These are phyloP conservation scores for Tolypocladium cylindrosporum DNA, from an alignment of 2,329 filamentous ascomycete species.

Conservation along the genomic window DNA sequence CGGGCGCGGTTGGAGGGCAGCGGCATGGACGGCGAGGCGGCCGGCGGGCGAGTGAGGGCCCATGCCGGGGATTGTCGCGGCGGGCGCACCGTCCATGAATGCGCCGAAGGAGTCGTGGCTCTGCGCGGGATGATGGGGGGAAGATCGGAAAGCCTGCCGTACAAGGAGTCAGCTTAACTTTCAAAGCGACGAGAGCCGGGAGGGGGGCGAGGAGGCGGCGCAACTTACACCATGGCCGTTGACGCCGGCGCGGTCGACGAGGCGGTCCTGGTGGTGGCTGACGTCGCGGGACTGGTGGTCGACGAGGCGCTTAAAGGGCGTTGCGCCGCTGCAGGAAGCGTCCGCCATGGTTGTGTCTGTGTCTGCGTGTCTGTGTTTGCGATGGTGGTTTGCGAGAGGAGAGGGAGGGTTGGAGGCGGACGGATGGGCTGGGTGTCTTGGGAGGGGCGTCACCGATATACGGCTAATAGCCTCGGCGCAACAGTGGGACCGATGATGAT, in stretches of 20 bases:
- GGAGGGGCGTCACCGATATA: background rate
- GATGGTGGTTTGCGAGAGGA: background rate
- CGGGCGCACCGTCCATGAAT: constrained; percentile 21
- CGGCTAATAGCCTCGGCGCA: background rate
- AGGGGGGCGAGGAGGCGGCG: background rate
- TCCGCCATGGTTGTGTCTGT: constrained; percentile 24
- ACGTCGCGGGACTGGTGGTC: constrained; percentile 31
- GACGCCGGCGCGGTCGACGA: constrained; percentile 18
- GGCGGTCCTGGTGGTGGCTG: constrained; percentile 30
- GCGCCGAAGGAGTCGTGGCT: constrained; percentile 22
- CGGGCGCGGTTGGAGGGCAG: constrained; percentile 14
- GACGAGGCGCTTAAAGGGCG: constrained; percentile 31
- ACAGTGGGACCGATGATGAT: background rate
- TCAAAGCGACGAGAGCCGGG: background rate
- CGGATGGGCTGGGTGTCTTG: background rate
- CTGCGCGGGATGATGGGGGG: constrained; percentile 14
- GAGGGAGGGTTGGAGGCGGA: background rate
- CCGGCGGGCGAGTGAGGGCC: constrained; percentile 21
- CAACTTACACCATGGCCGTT: constrained; percentile 20
- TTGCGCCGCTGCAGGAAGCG: constrained; percentile 29
- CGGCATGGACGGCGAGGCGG: constrained; percentile 22
- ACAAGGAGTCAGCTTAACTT: constrained; percentile 1
- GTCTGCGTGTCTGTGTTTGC: background rate
- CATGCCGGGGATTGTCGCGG: constrained; percentile 14
- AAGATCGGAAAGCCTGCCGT: constrained; percentile 24